Evolutionary conservation across 2,329 filamentous ascomycete genomes (phyloP).

Genomic region (Sporothrix dimorphospora): DNA sequence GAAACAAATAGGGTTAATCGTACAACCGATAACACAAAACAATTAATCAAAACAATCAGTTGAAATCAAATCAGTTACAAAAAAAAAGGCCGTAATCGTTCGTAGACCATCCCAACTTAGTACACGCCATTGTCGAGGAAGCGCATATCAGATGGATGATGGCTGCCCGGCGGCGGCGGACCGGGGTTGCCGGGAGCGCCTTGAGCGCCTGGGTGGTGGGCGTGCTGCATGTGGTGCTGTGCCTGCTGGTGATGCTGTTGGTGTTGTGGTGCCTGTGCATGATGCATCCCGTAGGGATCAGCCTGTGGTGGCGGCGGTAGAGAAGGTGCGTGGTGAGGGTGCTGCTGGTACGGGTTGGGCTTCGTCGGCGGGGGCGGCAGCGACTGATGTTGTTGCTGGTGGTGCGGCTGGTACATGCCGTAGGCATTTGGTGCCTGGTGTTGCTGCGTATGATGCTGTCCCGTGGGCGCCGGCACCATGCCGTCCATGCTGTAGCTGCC

Average conservation of each 20-base stretch:
- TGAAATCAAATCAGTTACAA: not conserved
- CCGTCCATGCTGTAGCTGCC: conserved; percentile 18
- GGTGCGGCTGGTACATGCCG: conserved; percentile 17
- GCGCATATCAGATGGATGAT: not conserved
- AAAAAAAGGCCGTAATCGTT: not conserved
- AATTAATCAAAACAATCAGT: not conserved
- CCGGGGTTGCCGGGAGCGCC: not conserved
- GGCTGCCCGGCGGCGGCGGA: conserved; percentile 3
- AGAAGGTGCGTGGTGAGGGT: not conserved
- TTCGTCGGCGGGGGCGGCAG: not conserved
- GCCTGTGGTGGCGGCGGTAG: conserved; percentile 18
- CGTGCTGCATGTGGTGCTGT: conserved; percentile 28
- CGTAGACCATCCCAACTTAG: not conserved
- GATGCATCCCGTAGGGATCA: conserved; percentile 29
- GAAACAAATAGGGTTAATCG: not conserved
- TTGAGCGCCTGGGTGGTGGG: not conserved
- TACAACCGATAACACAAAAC: not conserved
- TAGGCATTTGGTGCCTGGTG: not conserved
- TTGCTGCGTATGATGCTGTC: not conserved
- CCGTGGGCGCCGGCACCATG: not conserved
- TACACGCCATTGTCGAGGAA: conserved; percentile 19
- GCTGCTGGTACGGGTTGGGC: conserved; percentile 1
- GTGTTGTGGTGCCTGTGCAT: not conserved
- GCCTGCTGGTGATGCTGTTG: conserved; percentile 25
- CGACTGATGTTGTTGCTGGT: not conserved